These are phyloP conservation scores for Verticillium dahliae DNA, from an alignment of 2,329 filamentous ascomycete genomes.

Conservation along the genomic window DNA sequence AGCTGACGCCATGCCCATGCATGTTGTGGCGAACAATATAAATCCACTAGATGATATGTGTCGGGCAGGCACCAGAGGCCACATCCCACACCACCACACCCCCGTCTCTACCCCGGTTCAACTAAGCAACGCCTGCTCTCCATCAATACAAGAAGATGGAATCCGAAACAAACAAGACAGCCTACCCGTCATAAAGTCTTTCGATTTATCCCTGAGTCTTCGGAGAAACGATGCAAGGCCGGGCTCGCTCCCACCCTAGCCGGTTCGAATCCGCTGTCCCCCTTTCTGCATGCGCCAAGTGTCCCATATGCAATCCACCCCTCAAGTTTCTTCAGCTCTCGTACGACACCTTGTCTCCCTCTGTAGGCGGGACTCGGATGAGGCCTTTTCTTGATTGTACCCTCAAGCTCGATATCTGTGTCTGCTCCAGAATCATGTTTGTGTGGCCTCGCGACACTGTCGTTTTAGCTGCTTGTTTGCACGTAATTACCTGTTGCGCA, in stretches of 20 bases:
- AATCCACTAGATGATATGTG: too few relatives aligned
- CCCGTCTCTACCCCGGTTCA: not conserved
- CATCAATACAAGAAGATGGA: not conserved
- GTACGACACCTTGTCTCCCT: conserved; percentile 15
- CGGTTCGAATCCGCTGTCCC: not conserved
- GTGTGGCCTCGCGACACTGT: not conserved
- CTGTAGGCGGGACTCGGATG: too few relatives aligned
- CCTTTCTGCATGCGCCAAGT: conserved; percentile 12
- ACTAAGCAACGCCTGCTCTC: not conserved
- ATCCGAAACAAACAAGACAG: not conserved
- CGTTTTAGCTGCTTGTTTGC: conserved; percentile 7
- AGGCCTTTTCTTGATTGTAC: not conserved
- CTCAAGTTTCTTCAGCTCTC: not conserved
- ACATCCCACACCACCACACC: not conserved
- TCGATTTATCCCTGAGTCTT: not conserved
- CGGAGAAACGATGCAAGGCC: not conserved
- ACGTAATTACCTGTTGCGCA: conserved; percentile 41
- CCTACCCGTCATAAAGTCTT: not conserved
- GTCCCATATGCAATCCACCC: conserved; percentile 11
- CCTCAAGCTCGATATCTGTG: not conserved
- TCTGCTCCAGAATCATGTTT: not conserved
- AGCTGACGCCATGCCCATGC: too few relatives aligned
- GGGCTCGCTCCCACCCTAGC: not conserved
- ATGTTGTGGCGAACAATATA: too few relatives aligned
- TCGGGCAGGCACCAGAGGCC: not conserved